Evolutionary conservation across 176 grass and related monocot genomes (phyloP).

Genomic region (Alloteropsis semialata): DNA sequence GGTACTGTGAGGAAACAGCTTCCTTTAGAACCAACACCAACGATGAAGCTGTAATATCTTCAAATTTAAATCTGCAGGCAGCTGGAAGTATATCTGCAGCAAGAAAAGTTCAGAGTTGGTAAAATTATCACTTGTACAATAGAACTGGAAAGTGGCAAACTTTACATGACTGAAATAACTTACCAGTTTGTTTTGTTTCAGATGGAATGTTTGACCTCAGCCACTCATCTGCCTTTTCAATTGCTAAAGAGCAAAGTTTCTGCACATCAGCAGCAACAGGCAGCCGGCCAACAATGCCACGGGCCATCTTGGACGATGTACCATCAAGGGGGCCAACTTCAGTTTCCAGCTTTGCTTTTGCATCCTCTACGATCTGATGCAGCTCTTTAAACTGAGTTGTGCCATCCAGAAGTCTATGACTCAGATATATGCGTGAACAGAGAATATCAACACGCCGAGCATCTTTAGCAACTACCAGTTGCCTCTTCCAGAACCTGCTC

Average conservation of each 20-base stretch:
- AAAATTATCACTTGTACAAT: constrained; percentile 24
- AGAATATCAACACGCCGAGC: constrained; percentile 90
- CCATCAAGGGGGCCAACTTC: constrained; percentile 82
- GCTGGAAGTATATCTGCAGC: constrained; percentile 86
- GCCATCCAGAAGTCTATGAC: constrained; percentile 82
- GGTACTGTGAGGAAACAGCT: constrained; percentile 47
- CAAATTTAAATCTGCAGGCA: constrained; percentile 90
- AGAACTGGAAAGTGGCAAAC: constrained; percentile 21
- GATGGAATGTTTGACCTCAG: constrained; percentile 43
- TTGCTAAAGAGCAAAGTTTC: constrained; percentile 78
- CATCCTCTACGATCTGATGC: constrained; percentile 71
- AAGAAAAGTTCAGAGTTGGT: constrained; percentile 31
- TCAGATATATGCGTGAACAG: constrained; percentile 81
- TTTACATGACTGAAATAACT: not conserved
- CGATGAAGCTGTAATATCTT: constrained; percentile 79
- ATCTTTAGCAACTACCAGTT: constrained; percentile 90
- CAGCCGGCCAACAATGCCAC: constrained; percentile 75
- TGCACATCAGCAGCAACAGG: constrained; percentile 77
- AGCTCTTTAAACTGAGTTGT: constrained; percentile 75
- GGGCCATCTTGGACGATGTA: constrained; percentile 66
- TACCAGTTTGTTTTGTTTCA: constrained; percentile 60
- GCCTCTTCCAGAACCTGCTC: constrained; percentile 89
- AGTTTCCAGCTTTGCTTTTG: constrained; percentile 70
- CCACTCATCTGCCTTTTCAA: constrained; percentile 73
- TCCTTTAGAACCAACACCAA: constrained; percentile 81